These are phyloP conservation scores for Iris macrosiphon DNA, from an alignment of 106 monocot genomes.

Conservation along the genomic window DNA sequence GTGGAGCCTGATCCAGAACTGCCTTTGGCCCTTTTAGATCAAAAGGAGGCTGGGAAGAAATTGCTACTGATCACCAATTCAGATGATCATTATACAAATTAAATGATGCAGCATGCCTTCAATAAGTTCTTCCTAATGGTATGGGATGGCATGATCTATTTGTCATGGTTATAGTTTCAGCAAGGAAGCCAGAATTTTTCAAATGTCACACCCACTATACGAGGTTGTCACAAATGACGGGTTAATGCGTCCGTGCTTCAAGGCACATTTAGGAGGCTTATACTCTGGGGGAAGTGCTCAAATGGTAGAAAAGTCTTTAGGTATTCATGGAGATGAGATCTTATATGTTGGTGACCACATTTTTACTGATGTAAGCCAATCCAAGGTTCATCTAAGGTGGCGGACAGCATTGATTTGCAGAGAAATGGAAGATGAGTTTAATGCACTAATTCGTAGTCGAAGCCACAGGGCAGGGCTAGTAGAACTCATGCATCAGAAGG, in stretches of 20 bases:
- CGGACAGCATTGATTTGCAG: conserved; percentile 80
- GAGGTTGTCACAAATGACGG: conserved; percentile 83
- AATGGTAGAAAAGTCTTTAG: conserved; percentile 73
- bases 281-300: conserved; percentile 91
- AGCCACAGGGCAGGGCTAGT: conserved; percentile 41
- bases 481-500: conserved; percentile 72
- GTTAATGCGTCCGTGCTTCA: conserved; percentile 80
- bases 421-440: conserved; percentile 91
- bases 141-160: conserved; percentile 88
- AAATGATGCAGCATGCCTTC: conserved; percentile 94
- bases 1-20: conserved; percentile 84
- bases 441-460: conserved; percentile 54
- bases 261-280: conserved; percentile 67
- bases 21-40: conserved; percentile 86
- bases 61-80: conserved; percentile 85
- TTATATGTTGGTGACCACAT: conserved; percentile 94
- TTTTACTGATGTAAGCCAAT: conserved; percentile 92
- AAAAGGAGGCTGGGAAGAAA: conserved; percentile 88
- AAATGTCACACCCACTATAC: conserved; percentile 77
- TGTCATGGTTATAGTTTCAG: conserved; percentile 91
- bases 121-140: conserved; percentile 82
- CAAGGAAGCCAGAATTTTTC: conserved; percentile 96
- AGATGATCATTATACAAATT: conserved; percentile 86
- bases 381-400: conserved; percentile 89
- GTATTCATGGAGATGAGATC: conserved; percentile 82